A percentile compares a stretch with the other conserved stretches of the same genome.
These are phyloP conservation scores for Salix dunnii DNA, from an alignment of 345 rosid genomes.

Conservation along the genomic window DNA sequence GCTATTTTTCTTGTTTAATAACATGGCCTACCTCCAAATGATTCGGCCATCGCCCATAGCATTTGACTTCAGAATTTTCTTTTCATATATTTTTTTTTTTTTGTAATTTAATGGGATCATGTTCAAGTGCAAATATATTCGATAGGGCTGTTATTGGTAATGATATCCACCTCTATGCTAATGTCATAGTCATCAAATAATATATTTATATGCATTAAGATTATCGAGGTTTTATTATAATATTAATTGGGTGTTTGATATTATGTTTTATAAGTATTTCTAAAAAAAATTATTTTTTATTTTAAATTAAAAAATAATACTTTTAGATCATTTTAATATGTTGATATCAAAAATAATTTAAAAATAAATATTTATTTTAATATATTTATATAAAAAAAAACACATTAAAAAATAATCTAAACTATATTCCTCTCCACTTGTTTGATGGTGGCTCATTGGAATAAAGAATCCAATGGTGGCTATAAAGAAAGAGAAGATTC, in stretches of 20 bases:
- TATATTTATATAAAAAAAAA: too few species aligned
- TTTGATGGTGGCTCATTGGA: constrained; percentile 26
- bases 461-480: not conserved
- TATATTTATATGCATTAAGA: not conserved
- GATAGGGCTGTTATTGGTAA: not conserved
- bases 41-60: not conserved
- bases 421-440: constrained; percentile 24
- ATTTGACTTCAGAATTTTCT: not conserved
- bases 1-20: not conserved
- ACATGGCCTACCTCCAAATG: not conserved
- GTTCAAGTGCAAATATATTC: not conserved
- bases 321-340: too few species aligned
- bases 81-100: too few species aligned
- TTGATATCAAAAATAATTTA: too few species aligned
- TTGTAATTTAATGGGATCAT: not conserved
- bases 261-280: fast-evolving
- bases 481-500: constrained; percentile 20
- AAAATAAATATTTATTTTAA: too few species aligned
- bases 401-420: too few species aligned
- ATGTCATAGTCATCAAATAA: constrained; percentile 1
- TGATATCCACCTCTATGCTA: constrained; percentile 21
- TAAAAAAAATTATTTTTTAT: too few species aligned
- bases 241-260: too few species aligned
- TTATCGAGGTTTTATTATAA: too few species aligned
- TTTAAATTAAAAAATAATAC: too few species aligned